These are phyloP conservation scores for Colletotrichum abscissum DNA, from an alignment of 2,329 filamentous ascomycete genomes.

Conservation along the genomic window DNA sequence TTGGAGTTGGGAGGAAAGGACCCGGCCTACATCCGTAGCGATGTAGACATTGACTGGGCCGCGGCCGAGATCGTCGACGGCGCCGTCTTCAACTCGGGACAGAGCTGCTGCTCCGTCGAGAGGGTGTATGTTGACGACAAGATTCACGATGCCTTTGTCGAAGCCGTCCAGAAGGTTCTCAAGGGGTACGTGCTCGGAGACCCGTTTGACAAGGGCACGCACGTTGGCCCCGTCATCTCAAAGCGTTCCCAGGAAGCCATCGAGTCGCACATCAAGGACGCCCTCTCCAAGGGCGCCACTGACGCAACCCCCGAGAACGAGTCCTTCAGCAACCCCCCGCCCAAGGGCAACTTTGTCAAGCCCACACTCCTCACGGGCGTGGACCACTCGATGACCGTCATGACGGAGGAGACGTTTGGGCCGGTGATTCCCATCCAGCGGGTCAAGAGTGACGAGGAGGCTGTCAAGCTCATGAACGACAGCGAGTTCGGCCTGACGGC, in stretches of 20 bases:
- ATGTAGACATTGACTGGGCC: constrained; percentile 91
- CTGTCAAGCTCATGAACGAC: constrained; percentile 89
- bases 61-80: constrained; percentile 96
- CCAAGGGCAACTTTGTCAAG: constrained; percentile 88
- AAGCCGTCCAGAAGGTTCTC: constrained; percentile 83
- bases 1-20: constrained; percentile 96
- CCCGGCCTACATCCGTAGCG: constrained; percentile 86
- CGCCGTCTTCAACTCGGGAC: constrained; percentile 97
- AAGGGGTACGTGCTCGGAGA: constrained; percentile 88
- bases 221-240: constrained; percentile 90
- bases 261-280: constrained; percentile 83
- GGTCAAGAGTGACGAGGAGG: constrained; percentile 84
- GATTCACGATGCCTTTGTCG: constrained; percentile 85
- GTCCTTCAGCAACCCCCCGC: constrained; percentile 77
- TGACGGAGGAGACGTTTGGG: constrained; percentile 95
- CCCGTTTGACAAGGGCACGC: constrained; percentile 80
- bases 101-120: constrained; percentile 95
- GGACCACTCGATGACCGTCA: constrained; percentile 85
- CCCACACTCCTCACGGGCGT: constrained; percentile 86
- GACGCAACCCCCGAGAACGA: constrained; percentile 86
- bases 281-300: constrained; percentile 83
- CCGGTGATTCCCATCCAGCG: constrained; percentile 92
- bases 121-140: constrained; percentile 89
- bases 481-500: constrained; percentile 94
- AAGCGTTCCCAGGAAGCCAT: constrained; percentile 82